Evolutionary conservation across 192 early-diverging fungal genomes (phyloP).

Genomic region (Coemansia sp.): DNA sequence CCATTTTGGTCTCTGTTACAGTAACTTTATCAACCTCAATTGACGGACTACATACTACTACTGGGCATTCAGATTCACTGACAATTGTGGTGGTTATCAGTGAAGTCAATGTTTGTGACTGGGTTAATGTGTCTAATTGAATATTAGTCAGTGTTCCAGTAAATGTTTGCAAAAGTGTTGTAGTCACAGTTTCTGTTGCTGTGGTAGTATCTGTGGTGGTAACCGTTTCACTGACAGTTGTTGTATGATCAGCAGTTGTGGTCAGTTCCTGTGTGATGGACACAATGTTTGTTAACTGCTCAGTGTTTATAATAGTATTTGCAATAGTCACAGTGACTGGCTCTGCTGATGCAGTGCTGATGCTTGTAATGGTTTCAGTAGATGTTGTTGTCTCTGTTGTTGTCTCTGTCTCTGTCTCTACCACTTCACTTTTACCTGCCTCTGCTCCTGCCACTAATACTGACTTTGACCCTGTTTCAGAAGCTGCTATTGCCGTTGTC

Average conservation of each 20-base stretch:
- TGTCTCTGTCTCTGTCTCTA: background rate
- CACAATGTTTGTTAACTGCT: background rate
- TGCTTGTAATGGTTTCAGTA: background rate
- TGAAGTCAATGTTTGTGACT: background rate
- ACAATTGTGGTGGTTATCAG: background rate
- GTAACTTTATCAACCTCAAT: background rate
- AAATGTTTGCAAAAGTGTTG: background rate
- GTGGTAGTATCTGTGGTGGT: constrained; percentile 6
- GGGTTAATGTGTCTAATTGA: background rate
- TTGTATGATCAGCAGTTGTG: background rate
- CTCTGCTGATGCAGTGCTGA: background rate
- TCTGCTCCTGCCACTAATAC: too few species aligned
- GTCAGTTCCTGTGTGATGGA: background rate
- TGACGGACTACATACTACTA: background rate
- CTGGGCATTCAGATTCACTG: background rate
- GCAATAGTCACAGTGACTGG: background rate
- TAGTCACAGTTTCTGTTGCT: background rate
- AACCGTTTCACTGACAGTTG: constrained; percentile 5
- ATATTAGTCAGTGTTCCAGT: background rate
- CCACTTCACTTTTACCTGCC: too few species aligned
- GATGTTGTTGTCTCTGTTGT: background rate
- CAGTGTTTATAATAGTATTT: background rate
- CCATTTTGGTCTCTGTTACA: background rate
- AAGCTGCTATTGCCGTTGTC: too few species aligned
- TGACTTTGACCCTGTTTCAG: too few species aligned